Base-by-base conservation (phyloP, 2,329 filamentous ascomycete species). In the Epichloe typhina region DNA sequence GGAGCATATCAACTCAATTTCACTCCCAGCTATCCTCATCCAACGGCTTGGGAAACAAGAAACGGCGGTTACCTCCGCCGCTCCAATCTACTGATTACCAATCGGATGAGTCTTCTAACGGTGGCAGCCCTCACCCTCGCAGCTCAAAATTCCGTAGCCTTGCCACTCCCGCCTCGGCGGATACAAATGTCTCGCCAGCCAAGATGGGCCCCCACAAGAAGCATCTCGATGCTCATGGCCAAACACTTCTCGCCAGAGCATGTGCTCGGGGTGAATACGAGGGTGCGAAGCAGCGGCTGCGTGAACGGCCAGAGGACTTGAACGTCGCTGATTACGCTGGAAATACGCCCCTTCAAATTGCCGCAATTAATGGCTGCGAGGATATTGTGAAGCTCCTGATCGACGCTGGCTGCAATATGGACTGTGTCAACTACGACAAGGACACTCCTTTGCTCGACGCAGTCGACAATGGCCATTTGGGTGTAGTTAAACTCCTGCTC, bases 301-400 rank as follows among this genome's bases (percentile, higher is more conserved):
- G 77, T 8, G 87, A 94, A 62, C 80, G 89, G 19, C 89, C 88
- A 0, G 87, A 94, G 55, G 89, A 97, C 65, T 68, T 97, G 50
- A 87, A 98, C 58, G 79, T 90, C 52, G 82, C 87, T 23, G 93
- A 98, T 62, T 94, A 95, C 63, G 93, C 93, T 13, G 88, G 88
- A n/a, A 97, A 97, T 61, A 94, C 91, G 1, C 93, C 93, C 73
- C 73, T 98, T 36, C 93, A 98, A 66, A 93, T 95, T 57, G 91
- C 93, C 36, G 83, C 90, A 35, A 75, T 98, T 52, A 85, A 93
- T 61, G 93, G 93, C 6, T 86, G 84, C 64, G 83, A 83, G 35
- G 80, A 93, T 50, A 90, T 97, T 51, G 93, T 97, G 39, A 83
- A 86, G 63, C 84, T 95, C 49, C 71, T 98, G 39, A 82, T 98